Evolutionary conservation across 768 basidiomycete genomes (phyloP), one percentile per base, ranked within the genome.

Genomic region (Xanthoconium stramineum): DNA sequence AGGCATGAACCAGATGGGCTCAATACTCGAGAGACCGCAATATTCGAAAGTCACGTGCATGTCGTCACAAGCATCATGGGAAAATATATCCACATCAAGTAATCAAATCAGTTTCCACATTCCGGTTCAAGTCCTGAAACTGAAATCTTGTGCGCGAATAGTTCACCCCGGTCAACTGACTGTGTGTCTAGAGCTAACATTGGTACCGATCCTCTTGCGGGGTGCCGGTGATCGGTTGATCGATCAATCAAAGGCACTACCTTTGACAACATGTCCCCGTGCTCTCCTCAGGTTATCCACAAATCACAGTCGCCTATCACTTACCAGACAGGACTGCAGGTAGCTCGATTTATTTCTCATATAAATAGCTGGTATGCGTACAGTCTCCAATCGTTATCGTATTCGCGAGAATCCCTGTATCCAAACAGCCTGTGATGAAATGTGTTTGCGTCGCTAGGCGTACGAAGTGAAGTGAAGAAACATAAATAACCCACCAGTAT

Each of bases 341-440:
- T 11, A n/a, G 44, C 14, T 30, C 15, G 8, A 30, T 45, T 14
- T 2, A 5, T 17, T 45, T 17, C 24, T 45, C 17, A 17, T 52
- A 61, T 45, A 56, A 52, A 52, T 61, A 50, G 33, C 40, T 2
- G 17, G 15, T 17, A 17, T n/a, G 17, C 24, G 17, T 30, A 38
- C 3, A 13, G 20, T 55, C 46, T 60, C 33, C n/a, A 9, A 36
- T 76, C 57, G 81, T 84, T 57, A 76, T 85, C 19, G 76, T 85
- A 57, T 79, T 85, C 56, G 81, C 79, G 32, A 84, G 84, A 60
- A 24, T 24, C 24, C 4, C 4, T 4, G 24, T 24, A 24, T 24
- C 24, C 24, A 4, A 24, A 24, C 24, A 24, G 4, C 24, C 24
- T 24, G 24, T 24, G 24, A 24, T 24, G 24, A 24, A 24, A 24